Conservation (phyloP, 768 basidiomycete species). For the Clathrus columnatus region DNA sequence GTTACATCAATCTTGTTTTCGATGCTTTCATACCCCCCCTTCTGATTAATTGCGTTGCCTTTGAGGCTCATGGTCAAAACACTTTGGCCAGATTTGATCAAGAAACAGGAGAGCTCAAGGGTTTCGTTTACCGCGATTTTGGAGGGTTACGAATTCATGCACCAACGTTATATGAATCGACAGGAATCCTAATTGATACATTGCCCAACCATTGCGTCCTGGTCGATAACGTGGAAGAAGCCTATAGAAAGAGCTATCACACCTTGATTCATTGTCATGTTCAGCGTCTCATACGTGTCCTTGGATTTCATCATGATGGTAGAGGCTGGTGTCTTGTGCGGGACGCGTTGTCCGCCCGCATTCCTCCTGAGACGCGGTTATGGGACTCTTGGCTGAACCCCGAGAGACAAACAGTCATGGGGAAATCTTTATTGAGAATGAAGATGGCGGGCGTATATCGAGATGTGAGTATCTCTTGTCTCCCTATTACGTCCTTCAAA, state of each 20-base stretch:
- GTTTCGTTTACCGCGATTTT: conserved; percentile 49
- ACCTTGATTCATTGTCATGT: conserved; percentile 53
- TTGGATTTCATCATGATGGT: conserved; percentile 44
- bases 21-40: conserved; percentile 44
- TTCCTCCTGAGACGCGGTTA: conserved; percentile 38
- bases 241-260: conserved; percentile 50
- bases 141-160: conserved; percentile 51
- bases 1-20: conserved; percentile 44
- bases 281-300: conserved; percentile 45
- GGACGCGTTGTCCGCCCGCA: conserved; percentile 33
- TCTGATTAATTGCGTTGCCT: conserved; percentile 46
- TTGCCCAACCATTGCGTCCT: conserved; percentile 45
- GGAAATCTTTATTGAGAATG: conserved; percentile 54
- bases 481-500: not conserved
- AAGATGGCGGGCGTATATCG: conserved; percentile 46
- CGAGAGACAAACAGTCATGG: conserved; percentile 25
- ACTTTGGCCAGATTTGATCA: conserved; percentile 39
- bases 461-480: conserved; percentile 30
- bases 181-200: conserved; percentile 34
- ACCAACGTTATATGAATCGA: conserved; percentile 37
- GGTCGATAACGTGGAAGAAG: conserved; percentile 39
- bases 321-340: conserved; percentile 44
- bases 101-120: conserved; percentile 32
- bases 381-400: conserved; percentile 33
- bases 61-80: conserved; percentile 57